Base-by-base conservation (phyloP, 345 rosid species). In the Durio zibethinus region DNA sequence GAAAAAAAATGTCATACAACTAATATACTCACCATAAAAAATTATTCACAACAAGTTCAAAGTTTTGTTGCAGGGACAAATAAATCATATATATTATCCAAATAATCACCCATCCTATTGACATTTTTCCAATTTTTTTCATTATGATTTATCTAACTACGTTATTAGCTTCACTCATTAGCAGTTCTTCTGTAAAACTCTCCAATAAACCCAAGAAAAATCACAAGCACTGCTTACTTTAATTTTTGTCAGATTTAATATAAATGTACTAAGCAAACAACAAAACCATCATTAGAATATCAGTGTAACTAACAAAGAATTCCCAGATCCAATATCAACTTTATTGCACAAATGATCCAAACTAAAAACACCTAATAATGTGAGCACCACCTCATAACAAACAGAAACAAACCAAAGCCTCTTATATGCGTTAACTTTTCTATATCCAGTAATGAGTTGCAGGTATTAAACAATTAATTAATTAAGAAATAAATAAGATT, bases 101-200 rank as follows among this genome's bases (percentile, higher is more conserved):
- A 54, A 73, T 35, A 73, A 36, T 31, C 25, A 71, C 50, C 60
- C 43, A 31, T 33, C 47, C 23, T 35, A 54, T 35, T 36, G 54
- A 54, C 16, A 52, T 52, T 20, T 48, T 47, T 48, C 5, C 23
- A 12, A 25, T 20, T 4, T 18, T 20, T 38, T 72, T n/a, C 45
- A 5, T 20, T 52, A 31, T 52, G 61, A 33, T 72, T 53, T 10
- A 72, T 31, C 25, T 2, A 72, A 33, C 47, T 31, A 36, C 20
- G 20, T 53, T 27, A n/a, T 33, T 31, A 14, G 29, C 36, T 25
- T 47, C 40, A 27, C 27, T 12, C 27, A 54, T 73, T 7, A 53
- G 64, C 18, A 54, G 63, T 54, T 53, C 48, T 14, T 72, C 76
- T n/a, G 62, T 60, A 73, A 56, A 54, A 33, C 45, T 62, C 31